These are phyloP conservation scores for Ustilago esculenta DNA, from an alignment of 1,284 basidiomycete species.

Conservation along the genomic window DNA sequence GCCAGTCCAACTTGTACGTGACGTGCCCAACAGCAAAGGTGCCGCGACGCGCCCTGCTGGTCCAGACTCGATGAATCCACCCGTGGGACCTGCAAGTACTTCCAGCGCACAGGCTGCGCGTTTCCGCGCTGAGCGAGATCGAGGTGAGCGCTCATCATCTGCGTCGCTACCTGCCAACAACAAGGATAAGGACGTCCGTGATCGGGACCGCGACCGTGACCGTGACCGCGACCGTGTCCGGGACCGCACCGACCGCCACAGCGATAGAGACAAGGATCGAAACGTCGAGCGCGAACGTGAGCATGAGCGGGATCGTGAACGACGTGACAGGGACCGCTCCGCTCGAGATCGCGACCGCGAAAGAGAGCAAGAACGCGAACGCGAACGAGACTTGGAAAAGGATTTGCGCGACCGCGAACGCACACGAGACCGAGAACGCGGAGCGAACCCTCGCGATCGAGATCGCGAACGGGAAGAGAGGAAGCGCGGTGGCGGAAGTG, in stretches of 20 bases:
- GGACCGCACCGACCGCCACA: constrained; percentile 18
- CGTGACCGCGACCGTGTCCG: constrained; percentile 20
- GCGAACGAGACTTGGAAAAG: constrained; percentile 17
- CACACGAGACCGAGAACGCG: constrained; percentile 9
- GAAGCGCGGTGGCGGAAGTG: constrained; percentile 16
- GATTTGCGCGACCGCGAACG: constrained; percentile 7
- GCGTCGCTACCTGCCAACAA: constrained; percentile 4
- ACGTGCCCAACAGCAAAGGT: constrained; percentile 5
- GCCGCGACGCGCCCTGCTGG: neutral
- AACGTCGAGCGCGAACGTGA: constrained; percentile 23
- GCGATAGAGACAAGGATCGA: constrained; percentile 27
- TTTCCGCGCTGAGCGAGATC: constrained; percentile 25
- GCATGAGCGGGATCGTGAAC: constrained; percentile 23
- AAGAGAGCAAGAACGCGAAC: constrained; percentile 19
- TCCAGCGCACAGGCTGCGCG: constrained; percentile 21
- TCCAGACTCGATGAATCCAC: constrained; percentile 26
- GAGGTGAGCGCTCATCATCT: constrained; percentile 12
- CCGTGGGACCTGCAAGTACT: constrained; percentile 24
- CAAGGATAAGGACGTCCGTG: constrained; percentile 28
- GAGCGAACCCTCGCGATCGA: neutral
- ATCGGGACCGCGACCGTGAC: constrained; percentile 20
- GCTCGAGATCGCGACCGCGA: constrained; percentile 19
- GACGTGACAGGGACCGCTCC: constrained; percentile 6
- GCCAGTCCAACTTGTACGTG: constrained; percentile 6
- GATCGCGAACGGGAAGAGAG: constrained; percentile 18